Conservation (phyloP, 441 rosid genomes). For the Populus tomentosa region DNA sequence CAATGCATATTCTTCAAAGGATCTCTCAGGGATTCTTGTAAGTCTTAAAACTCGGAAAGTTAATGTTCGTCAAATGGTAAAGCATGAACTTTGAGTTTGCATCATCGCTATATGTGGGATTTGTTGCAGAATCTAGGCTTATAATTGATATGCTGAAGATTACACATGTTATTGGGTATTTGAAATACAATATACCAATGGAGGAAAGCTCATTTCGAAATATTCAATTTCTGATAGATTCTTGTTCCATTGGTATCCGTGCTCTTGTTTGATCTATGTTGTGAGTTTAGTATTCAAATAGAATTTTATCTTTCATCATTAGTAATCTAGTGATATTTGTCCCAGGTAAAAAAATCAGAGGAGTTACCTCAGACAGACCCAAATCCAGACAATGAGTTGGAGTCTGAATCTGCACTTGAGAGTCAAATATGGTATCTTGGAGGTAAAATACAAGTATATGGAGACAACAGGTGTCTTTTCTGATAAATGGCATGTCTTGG, state of each 20-base stretch:
- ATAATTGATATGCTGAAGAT: background rate
- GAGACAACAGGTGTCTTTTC: background rate
- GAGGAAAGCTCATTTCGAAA: background rate
- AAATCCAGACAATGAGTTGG: constrained; percentile 30
- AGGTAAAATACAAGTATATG: constrained; percentile 33
- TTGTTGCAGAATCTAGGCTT: background rate
- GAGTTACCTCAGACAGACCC: constrained; percentile 37
- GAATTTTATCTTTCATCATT: background rate
- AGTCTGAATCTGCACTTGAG: constrained; percentile 36
- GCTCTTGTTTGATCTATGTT: background rate
- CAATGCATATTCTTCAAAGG: constrained; percentile 69
- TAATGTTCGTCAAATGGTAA: background rate
- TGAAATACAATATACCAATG: background rate
- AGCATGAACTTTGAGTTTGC: too few species aligned
- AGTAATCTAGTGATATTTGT: background rate
- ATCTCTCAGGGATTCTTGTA: constrained; percentile 95
- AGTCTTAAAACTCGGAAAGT: constrained; percentile 22
- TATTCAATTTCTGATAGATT: constrained; percentile 4
- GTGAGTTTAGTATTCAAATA: background rate
- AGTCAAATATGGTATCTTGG: constrained; percentile 26
- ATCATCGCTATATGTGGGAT: background rate
- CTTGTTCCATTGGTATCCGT: background rate
- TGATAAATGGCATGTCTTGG: background rate
- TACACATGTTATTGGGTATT: background rate
- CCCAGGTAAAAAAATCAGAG: constrained; percentile 68